phyloP scores from a whole-genome alignment of 2,329 filamentous ascomycete genomes.

The Exophiala phaeomuriformis region DNA sequence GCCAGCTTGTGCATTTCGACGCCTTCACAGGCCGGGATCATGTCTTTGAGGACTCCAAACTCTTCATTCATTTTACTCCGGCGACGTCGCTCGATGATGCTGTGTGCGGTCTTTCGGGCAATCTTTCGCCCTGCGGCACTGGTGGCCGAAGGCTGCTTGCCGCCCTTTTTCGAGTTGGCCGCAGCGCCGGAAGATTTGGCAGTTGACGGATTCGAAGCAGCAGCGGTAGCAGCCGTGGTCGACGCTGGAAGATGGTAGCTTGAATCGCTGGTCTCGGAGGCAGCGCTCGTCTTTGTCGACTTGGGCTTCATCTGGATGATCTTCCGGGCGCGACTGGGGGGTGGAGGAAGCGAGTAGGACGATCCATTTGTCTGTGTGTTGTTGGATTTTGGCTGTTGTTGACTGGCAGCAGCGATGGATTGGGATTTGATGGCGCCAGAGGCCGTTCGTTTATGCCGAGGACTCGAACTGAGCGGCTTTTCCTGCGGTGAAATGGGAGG shows the following conservation, averaged over 20 bases:
- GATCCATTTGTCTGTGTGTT: slow-evolving; percentile 43
- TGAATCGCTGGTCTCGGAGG: slow-evolving; percentile 16
- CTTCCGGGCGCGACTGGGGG: slow-evolving; percentile 83
- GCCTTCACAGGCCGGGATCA: slow-evolving; percentile 92
- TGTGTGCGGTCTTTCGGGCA: slow-evolving; percentile 91
- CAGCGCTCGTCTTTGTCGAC: slow-evolving; percentile 40
- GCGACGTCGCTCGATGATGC: slow-evolving; percentile 80
- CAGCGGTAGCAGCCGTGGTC: slow-evolving; percentile 7
- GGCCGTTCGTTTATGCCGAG: slow-evolving; percentile 24
- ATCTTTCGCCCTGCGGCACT: slow-evolving; percentile 90
- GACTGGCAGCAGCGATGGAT: too few species aligned
- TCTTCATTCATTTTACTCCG: slow-evolving; percentile 99
- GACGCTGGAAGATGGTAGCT: slow-evolving; percentile 24
- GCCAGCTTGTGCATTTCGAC: slow-evolving; percentile 96
- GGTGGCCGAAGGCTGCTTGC: slow-evolving; percentile 63
- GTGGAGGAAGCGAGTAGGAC: slow-evolving; percentile 76
- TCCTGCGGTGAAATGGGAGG: slow-evolving; percentile 27
- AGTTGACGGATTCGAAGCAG: not conserved
- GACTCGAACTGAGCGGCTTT: slow-evolving; percentile 23
- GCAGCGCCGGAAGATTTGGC: slow-evolving; percentile 27
- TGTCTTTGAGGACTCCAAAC: slow-evolving; percentile 82
- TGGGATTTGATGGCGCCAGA: slow-evolving; percentile 19
- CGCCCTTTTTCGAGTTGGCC: slow-evolving; percentile 52
- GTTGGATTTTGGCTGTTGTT: slow-evolving; percentile 19
- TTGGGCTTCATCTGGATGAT: slow-evolving; percentile 96